Evolutionary conservation across 129 eudicot genomes (phyloP), one percentile per base, ranked within the genome.

Genomic region (Saussurea involucrata): DNA sequence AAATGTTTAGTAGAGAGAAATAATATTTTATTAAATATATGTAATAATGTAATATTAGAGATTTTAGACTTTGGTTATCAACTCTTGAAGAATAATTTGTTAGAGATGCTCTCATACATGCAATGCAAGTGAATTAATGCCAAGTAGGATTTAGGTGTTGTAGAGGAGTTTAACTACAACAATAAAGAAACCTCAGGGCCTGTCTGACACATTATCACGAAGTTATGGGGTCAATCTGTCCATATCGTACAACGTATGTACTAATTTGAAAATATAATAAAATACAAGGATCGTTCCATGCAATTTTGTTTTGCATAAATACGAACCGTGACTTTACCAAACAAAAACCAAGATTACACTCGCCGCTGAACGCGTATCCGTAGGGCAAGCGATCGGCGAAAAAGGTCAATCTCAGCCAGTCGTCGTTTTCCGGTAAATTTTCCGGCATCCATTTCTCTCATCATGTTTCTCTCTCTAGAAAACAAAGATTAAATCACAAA

Each of bases 311-410:
- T 5, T 27, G 21, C 8, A 2, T n/a, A 21, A 79, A 44, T 72
- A 44, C 64, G 36, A 20, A 29, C 66, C 29, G 20, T 44, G 49
- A 78, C 49, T 78, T 69, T 18, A 69, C 77, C 64, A 78, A 70
- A 70, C 36, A 49, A 57, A 12, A 66, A 66, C 40, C 42, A 58
- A 36, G 68, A 8, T 46, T 9, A 46, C 8, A 46, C 8, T 24
- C 36, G 2, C 7, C 74, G 29, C 29, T 18, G 33, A 42, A 63
- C 11, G 42, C 74, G 83, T 55, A 72, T 65, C 74, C 79, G 74
- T 80, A 80, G 79, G 83, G 69, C 74, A 73, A 80, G 63, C 72
- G 24, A 65, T 72, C 83, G 67, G 74, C 78, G 73, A 66, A 73
- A 46, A 72, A 80, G 69, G 75, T 73, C 79, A 49, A 49, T 49